A percentile compares a stretch with the other conserved stretches of the same genome.
Evolutionary conservation across 2,329 filamentous ascomycete species (phyloP).

Genomic region (Graphilbum sp.): DNA sequence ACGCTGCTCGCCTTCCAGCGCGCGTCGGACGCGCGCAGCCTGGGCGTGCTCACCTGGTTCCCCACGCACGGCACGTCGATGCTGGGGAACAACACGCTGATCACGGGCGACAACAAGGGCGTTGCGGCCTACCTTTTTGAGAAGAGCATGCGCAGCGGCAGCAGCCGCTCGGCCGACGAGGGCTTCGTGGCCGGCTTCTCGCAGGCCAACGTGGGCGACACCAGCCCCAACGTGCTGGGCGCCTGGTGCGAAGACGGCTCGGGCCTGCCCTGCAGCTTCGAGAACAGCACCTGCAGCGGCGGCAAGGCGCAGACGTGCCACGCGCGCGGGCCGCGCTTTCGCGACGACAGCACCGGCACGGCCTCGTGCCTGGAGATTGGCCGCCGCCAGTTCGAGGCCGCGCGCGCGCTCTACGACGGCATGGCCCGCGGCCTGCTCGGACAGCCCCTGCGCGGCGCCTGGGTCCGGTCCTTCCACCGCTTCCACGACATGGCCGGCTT

Average conservation of each 20-base stretch:
- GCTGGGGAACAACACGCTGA: constrained; percentile 75
- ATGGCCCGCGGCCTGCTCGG: constrained; percentile 18
- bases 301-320: constrained; percentile 53
- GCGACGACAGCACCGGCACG: constrained; percentile 50
- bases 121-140: constrained; percentile 76
- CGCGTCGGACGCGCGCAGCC: constrained; percentile 52
- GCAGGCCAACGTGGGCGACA: constrained; percentile 81
- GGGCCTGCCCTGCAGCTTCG: constrained; percentile 48
- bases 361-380: constrained; percentile 67
- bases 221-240: constrained; percentile 67
- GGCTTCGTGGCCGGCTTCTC: constrained; percentile 81
- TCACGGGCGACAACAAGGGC: constrained; percentile 86
- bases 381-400: constrained; percentile 46
- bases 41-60: constrained; percentile 81
- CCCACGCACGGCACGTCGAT: constrained; percentile 82
- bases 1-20: constrained; percentile 62
- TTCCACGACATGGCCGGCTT: constrained; percentile 66
- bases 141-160: constrained; percentile 33
- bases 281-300: constrained; percentile 63
- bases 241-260: constrained; percentile 77
- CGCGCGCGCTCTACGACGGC: constrained; percentile 28
- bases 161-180: constrained; percentile 27
- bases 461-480: constrained; percentile 63
- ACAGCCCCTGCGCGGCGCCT: constrained; percentile 39
- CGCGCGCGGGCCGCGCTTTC: constrained; percentile 51